These are phyloP conservation scores for Nannochloris sp. DNA, from an alignment of 139 green algal genomes.

Conservation along the genomic window DNA sequence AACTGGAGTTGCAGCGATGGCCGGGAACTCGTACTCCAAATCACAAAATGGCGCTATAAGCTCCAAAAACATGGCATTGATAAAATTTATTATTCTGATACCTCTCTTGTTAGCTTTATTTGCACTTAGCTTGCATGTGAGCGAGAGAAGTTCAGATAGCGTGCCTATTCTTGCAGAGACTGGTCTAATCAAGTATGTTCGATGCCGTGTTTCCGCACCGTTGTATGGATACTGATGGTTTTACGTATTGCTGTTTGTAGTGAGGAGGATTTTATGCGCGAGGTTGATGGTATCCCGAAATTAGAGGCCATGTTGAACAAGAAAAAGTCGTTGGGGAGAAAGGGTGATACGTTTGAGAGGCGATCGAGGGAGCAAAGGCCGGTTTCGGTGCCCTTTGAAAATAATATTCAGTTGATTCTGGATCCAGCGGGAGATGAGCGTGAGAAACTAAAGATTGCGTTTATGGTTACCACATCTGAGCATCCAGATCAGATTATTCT, in stretches of 20 bases:
- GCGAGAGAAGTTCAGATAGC: not conserved
- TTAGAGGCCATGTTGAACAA: conserved; percentile 10
- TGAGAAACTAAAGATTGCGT: conserved; percentile 36
- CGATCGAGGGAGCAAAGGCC: not conserved
- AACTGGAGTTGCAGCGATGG: too few species aligned
- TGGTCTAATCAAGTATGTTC: not conserved
- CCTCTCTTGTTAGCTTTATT: conserved; percentile 22
- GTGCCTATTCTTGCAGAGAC: not conserved
- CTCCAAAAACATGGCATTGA: too few species aligned
- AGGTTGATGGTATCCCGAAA: conserved; percentile 2
- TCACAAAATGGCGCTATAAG: too few species aligned
- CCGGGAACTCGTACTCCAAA: too few species aligned
- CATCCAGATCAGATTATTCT: conserved; percentile 33
- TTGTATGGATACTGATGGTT: not conserved
- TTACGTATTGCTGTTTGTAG: not conserved
- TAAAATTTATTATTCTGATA: not conserved
- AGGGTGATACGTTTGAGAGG: not conserved
- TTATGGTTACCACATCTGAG: conserved; percentile 49
- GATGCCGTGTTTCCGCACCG: not conserved
- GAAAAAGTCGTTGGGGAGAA: not conserved
- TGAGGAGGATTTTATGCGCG: conserved; percentile 18
- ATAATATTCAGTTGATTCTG: not conserved
- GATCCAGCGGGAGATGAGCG: not conserved
- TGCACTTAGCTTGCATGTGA: conserved; percentile 22
- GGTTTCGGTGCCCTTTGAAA: not conserved